phyloP scores from a whole-genome alignment of 2,329 filamentous ascomycete species.

The Calonectria pteridis region DNA sequence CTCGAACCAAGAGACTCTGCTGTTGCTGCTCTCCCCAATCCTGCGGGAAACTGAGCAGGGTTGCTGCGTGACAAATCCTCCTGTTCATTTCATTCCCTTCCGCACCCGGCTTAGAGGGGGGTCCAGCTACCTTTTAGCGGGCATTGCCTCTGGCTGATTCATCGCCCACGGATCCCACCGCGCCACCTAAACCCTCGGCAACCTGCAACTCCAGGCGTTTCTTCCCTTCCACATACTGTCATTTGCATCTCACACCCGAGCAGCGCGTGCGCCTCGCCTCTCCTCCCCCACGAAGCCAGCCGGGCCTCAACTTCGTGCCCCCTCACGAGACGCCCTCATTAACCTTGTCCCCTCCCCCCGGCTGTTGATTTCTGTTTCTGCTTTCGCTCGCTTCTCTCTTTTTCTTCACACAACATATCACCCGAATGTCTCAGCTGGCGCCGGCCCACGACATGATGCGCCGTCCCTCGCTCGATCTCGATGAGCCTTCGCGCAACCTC shows the following conservation, averaged over 20 bases:
- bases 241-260: background rate
- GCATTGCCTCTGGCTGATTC: constrained; percentile 22
- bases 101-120: constrained; percentile 14
- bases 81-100: constrained; percentile 2
- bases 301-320: constrained; percentile 22
- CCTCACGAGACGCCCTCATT: constrained; percentile 19
- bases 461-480: constrained; percentile 56
- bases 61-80: background rate
- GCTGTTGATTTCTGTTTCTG: constrained; percentile 2
- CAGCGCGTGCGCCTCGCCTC: constrained; percentile 12
- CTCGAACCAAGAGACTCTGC: background rate
- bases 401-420: constrained; percentile 4
- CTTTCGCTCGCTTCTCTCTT: constrained; percentile 15
- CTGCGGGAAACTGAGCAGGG: background rate
- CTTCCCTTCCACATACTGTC: constrained; percentile 9
- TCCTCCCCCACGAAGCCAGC: constrained; percentile 17
- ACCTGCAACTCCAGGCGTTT: constrained; percentile 18
- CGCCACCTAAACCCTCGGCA: constrained; percentile 7
- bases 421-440: constrained; percentile 34
- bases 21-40: background rate
- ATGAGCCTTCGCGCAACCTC: constrained; percentile 56
- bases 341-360: background rate
- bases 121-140: constrained; percentile 22
- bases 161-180: constrained; percentile 18
- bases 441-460: constrained; percentile 53